Evolutionary conservation across 2,329 filamentous ascomycete genomes (phyloP).

Genomic region (Phaeophleospora eucalypticola): DNA sequence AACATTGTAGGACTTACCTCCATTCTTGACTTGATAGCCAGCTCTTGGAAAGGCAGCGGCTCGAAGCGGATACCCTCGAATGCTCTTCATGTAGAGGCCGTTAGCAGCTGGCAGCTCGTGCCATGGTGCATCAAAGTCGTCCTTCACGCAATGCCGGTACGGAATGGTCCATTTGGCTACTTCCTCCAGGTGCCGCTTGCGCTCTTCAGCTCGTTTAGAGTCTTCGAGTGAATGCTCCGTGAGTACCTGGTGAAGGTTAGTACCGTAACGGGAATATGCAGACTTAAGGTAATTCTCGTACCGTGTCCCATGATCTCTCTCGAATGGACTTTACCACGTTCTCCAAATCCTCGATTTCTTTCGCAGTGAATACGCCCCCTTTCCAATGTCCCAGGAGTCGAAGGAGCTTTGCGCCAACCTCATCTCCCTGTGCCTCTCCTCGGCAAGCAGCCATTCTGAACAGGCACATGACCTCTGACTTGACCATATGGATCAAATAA

Average conservation of each 20-base stretch:
- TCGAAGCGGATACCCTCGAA: conserved; percentile 27
- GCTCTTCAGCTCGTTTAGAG: conserved; percentile 5
- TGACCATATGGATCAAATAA: not conserved
- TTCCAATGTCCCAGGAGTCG: not conserved
- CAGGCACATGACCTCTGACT: not conserved
- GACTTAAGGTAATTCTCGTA: no score
- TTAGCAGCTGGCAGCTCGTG: conserved; percentile 32
- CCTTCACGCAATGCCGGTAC: conserved; percentile 22
- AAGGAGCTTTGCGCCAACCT: conserved; percentile 5
- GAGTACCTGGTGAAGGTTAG: not conserved
- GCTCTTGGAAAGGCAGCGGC: conserved; percentile 24
- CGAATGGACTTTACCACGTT: not conserved
- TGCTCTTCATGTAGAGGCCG: conserved; percentile 27
- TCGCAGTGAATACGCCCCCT: conserved; percentile 1
- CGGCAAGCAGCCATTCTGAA: conserved; percentile 4
- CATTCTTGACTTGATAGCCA: conserved; percentile 24
- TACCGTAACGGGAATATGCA: no score
- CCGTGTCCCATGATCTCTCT: conserved; percentile 2
- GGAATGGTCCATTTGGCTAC: conserved; percentile 20
- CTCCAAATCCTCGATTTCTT: conserved; percentile 3
- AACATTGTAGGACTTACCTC: no score
- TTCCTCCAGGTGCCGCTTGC: conserved; percentile 6
- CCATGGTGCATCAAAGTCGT: conserved; percentile 27
- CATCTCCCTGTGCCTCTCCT: conserved; percentile 3
- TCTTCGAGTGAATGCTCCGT: conserved; percentile 3